Base-by-base conservation (phyloP, 139 green algal genomes). In the Spirogloea muscicola region DNA sequence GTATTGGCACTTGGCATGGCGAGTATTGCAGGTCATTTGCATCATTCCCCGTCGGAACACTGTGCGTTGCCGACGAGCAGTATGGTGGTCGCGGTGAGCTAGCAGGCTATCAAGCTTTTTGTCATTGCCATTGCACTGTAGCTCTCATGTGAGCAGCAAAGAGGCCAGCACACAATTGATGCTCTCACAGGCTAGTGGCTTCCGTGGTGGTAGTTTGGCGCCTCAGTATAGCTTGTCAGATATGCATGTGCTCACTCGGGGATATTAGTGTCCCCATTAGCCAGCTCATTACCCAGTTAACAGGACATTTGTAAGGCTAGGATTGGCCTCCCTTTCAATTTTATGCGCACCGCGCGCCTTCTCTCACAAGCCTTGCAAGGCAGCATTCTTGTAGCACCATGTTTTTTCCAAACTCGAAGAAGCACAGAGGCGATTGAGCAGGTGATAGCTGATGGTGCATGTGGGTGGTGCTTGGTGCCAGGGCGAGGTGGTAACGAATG, bases 401-500 rank as follows among this genome's bases (percentile, higher is more conserved):
- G n/a, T 71, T 71, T 21, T 64, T 72, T 31, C 43, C 31, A 0
- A 0, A 3, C 36, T 72, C 63, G 13, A 18, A 36, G 13, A 41
- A 16, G 18, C 13, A 36, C 13, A 13, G 16, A 65, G 29, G 18
- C 18, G 13, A 18, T 65, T 21, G 13, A 18, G 13, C 18, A 21
- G 13, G 29, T 16, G 18, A 41, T 18, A 13, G 16, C 0, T 49
- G 7, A 0, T 7, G 21, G 2, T 39, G 38, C 21, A 31, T 25
- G 38, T 49, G 57, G 41, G 33, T 27, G n/a, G 1, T 34, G 2
- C 57, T 34, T 27, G 3, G 25, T 37, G 13, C 9, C 65, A 80
- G 92, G 92, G 0, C 76, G 93, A 5, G 90, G 92, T 0, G 85
- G 86, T 49, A 98, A 98, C 82, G 37, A 34, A 16, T 98, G 93